Base-by-base conservation (phyloP, 2,329 filamentous ascomycete species). In the Sclerotiophoma versabilis region DNA sequence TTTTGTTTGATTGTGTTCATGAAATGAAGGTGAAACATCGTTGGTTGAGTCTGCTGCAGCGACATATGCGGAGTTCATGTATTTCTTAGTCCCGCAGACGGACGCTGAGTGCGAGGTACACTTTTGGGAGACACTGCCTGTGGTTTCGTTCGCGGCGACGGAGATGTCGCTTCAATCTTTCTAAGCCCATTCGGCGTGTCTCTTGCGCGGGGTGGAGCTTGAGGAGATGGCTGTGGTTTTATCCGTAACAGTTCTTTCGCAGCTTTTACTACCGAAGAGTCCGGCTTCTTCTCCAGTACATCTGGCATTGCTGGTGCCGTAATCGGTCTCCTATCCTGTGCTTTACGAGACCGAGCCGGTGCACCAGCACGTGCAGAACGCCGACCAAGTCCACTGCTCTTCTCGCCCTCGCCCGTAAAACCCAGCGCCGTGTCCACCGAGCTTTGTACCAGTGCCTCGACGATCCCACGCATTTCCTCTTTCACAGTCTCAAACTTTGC, bases 401-500 rank as follows among this genome's bases (percentile, higher is more conserved):
- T 51, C 22, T 32, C 25, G 11, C 15, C 32, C 34, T 45, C 51
- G 27, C 22, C 41, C 10, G 8, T 12, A 8, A 39, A 22, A 0
- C 46, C 51, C 33, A 54, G 23, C 9, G 45, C 51, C 12, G 22
- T 34, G 22, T 54, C 46, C 10, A 54, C 34, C 7, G 45, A 17
- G n/a, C 17, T 36, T 12, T 45, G 45, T 7, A 54, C 34, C 10
- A 54, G 17, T n/a, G 41, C 34, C 17, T 49, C 45, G 9, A 54
- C 34, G 11, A 54, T 20, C 0, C 27, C 34, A 7, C 45, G 23
- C 17, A 54, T 22, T 7, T 54, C 51, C 9, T 45, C 33, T 15
- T 46, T 54, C 23, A 75, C 55, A 15, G 63, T 55, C 25, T 36
- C 55, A 45, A 66, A 74, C 30, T 69, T 72, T 2, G 71, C 69